These are phyloP conservation scores for Mycoemilia scoparia DNA, from an alignment of 192 early-diverging fungal species.

Conservation along the genomic window DNA sequence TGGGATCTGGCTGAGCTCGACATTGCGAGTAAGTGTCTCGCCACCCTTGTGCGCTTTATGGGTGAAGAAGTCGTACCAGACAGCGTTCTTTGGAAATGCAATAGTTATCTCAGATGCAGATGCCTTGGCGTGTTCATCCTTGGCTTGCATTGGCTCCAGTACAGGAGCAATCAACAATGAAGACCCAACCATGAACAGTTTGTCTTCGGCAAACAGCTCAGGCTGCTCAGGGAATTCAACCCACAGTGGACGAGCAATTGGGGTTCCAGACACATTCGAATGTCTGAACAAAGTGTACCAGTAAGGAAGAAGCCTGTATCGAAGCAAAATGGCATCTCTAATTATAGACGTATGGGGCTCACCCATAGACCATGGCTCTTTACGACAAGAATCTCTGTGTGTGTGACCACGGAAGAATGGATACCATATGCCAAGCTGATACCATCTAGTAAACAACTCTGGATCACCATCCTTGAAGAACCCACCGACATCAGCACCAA, in stretches of 20 bases:
- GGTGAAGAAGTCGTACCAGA: conserved; percentile 39
- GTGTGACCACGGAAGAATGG: conserved; percentile 98
- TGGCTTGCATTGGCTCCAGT: conserved; percentile 40
- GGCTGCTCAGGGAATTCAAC: conserved; percentile 71
- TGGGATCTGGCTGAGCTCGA: conserved; percentile 52
- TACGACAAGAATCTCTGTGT: conserved; percentile 90
- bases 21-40: conserved; percentile 27
- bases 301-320: conserved; percentile 80
- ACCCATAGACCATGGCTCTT: conserved; percentile 91
- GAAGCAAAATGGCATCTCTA: conserved; percentile 55
- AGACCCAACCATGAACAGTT: conserved; percentile 80
- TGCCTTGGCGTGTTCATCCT: conserved; percentile 36
- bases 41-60: conserved; percentile 9
- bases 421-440: conserved; percentile 84
- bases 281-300: conserved; percentile 85
- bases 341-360: conserved; percentile 65
- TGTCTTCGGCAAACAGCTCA: conserved; percentile 57
- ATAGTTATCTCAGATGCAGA: conserved; percentile 42
- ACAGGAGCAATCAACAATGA: conserved; percentile 51
- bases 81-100: conserved; percentile 49
- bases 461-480: conserved; percentile 92
- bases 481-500: conserved; percentile 89
- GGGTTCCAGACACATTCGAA: conserved; percentile 49
- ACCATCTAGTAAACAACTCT: conserved; percentile 91
- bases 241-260: conserved; percentile 80